Evolutionary conservation across 768 basidiomycete species (phyloP).

Genomic region (Rickenella mellea): DNA sequence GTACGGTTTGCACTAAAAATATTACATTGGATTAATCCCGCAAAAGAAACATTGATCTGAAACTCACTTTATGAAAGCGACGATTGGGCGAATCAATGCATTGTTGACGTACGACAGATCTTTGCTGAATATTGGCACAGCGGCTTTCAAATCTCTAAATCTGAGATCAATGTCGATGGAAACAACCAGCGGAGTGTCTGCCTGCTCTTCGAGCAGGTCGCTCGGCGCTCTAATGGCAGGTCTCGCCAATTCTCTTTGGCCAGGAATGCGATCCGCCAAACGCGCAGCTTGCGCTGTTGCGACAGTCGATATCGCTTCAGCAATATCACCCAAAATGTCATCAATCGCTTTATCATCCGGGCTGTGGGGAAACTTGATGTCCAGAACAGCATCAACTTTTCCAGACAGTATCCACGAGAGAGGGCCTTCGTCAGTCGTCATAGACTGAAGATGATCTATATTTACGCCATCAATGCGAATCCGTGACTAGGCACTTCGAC

Average conservation of each 20-base stretch:
- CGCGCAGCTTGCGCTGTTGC: slow-evolving; percentile 35
- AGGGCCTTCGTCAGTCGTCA: slow-evolving; percentile 74
- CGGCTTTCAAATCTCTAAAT: slow-evolving; percentile 92
- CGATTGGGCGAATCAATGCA: slow-evolving; percentile 89
- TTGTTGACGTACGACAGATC: slow-evolving; percentile 89
- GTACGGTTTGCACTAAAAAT: slow-evolving; percentile 77
- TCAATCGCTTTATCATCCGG: slow-evolving; percentile 63
- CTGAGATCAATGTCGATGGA: slow-evolving; percentile 84
- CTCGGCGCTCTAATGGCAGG: slow-evolving; percentile 74
- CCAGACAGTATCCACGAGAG: slow-evolving; percentile 98
- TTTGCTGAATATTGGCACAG: slow-evolving; percentile 82
- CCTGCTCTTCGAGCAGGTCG: slow-evolving; percentile 25
- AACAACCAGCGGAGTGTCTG: slow-evolving; percentile 36
- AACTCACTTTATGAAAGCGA: slow-evolving; percentile 94
- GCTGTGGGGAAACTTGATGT: slow-evolving; percentile 93
- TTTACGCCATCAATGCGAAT: slow-evolving; percentile 95
- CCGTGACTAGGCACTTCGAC: slow-evolving; percentile 52
- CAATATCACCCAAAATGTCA: slow-evolving; percentile 81
- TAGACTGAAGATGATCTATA: slow-evolving; percentile 88
- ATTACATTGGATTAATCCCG: slow-evolving; percentile 4
- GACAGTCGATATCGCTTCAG: slow-evolving; percentile 72
- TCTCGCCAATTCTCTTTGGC: slow-evolving; percentile 77
- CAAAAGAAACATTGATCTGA: neutral
- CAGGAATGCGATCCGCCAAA: slow-evolving; percentile 67
- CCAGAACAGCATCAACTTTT: slow-evolving; percentile 91